Evolutionary conservation across 140 eudicot species (phyloP).

Genomic region (Stevia rebaudiana): DNA sequence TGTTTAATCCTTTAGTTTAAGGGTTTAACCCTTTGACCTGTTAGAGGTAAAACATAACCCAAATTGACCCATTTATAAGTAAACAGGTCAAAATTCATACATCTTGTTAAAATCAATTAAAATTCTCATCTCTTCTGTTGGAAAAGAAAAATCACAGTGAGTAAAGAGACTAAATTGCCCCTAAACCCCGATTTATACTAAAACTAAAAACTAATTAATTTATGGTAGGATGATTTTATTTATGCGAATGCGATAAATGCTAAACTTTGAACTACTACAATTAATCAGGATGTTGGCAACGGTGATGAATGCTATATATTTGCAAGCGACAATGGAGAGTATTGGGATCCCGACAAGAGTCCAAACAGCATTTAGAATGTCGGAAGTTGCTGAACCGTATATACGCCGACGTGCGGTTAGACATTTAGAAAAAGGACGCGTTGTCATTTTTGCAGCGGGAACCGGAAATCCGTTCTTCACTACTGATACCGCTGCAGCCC

Average conservation of each 20-base stretch:
- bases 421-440: slow-evolving; percentile 94
- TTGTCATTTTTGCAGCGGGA: slow-evolving; percentile 95
- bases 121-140: neutral
- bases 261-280: neutral
- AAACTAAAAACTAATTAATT: too few species aligned
- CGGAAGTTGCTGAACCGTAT: slow-evolving; percentile 97
- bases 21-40: neutral
- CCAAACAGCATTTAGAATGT: slow-evolving; percentile 97
- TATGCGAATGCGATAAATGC: neutral
- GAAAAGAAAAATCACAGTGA: neutral
- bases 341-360: slow-evolving; percentile 97
- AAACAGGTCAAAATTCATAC: neutral
- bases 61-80: neutral
- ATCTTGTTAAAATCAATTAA: neutral
- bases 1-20: neutral
- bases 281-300: slow-evolving; percentile 99
- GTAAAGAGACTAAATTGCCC: too few species aligned
- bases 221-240: slow-evolving; percentile 39
- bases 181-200: too few species aligned
- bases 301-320: slow-evolving; percentile 95
- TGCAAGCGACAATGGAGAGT: slow-evolving; percentile 99
- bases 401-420: slow-evolving; percentile 85
- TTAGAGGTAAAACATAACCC: neutral
- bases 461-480: slow-evolving; percentile 99
- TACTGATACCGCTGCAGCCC: slow-evolving; percentile 97